Evolutionary conservation across 176 grass and related monocot genomes (phyloP).

Genomic region (Raddia distichophylla): DNA sequence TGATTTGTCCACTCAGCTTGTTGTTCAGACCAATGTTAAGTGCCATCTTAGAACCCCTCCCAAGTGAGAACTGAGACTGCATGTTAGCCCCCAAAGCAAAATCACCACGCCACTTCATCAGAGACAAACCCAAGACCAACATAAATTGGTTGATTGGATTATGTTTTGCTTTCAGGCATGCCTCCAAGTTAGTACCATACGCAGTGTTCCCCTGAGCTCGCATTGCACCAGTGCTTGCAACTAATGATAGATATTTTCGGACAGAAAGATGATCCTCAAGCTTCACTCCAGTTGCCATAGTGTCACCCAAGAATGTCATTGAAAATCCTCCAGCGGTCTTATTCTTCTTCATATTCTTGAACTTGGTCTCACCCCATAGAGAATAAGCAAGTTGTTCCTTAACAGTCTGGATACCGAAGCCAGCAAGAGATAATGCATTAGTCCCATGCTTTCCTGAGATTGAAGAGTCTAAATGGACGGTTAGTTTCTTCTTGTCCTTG

Average conservation of each 20-base stretch:
- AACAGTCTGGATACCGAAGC: conserved; percentile 84
- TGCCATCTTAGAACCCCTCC: conserved; percentile 79
- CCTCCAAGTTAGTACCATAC: conserved; percentile 84
- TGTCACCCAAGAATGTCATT: conserved; percentile 81
- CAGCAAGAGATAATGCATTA: conserved; percentile 72
- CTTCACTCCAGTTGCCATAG: conserved; percentile 78
- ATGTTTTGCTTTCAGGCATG: conserved; percentile 69
- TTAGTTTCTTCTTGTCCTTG: conserved; percentile 95
- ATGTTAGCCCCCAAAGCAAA: conserved; percentile 79
- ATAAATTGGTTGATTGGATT: conserved; percentile 65
- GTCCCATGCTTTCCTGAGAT: conserved; percentile 84
- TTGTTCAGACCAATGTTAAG: conserved; percentile 76
- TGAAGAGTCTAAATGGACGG: conserved; percentile 86
- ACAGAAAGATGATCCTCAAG: conserved; percentile 82
- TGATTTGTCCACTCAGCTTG: conserved; percentile 77
- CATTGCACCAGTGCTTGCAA: conserved; percentile 69
- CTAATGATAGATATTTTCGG: conserved; percentile 63
- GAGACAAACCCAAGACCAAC: conserved; percentile 70
- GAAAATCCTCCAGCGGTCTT: conserved; percentile 82
- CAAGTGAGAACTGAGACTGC: conserved; percentile 73
- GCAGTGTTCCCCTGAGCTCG: conserved; percentile 71
- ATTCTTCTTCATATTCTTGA: conserved; percentile 91
- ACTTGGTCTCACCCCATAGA: conserved; percentile 80
- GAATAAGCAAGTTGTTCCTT: conserved; percentile 75
- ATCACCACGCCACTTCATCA: conserved; percentile 76